Conservation (phyloP, 1,139 yeast genomes). For the Taphrina flavorubra region DNA sequence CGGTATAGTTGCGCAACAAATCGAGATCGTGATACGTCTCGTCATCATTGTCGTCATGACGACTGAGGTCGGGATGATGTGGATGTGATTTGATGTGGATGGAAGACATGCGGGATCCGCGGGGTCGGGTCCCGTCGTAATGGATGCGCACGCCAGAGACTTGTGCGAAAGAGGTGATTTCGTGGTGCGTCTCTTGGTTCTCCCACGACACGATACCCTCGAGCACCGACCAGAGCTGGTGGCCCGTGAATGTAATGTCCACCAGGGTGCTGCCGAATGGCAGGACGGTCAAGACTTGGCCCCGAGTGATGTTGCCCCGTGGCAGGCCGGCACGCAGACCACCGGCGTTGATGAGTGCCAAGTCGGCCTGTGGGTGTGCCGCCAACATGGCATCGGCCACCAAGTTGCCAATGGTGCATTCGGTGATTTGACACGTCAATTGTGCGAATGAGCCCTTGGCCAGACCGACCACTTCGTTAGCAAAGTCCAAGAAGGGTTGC, state of each 20-base stretch:
- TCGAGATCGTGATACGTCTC: constrained; percentile 2
- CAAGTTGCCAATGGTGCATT: constrained; percentile 36
- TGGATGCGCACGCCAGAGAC: constrained; percentile 30
- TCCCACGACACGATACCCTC: constrained; percentile 38
- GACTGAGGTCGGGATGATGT: no score
- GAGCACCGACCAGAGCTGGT: constrained; percentile 25
- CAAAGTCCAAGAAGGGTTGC: constrained; percentile 31
- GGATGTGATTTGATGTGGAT: constrained; percentile 1
- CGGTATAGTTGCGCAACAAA: constrained; percentile 10
- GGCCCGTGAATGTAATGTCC: constrained; percentile 31
- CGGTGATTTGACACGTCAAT: constrained; percentile 35
- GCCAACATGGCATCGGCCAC: constrained; percentile 39
- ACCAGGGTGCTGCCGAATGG: constrained; percentile 38
- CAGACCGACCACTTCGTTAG: constrained; percentile 33
- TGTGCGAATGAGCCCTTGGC: constrained; percentile 31
- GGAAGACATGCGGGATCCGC: constrained; percentile 25
- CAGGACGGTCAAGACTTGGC: constrained; percentile 34
- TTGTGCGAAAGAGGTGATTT: constrained; percentile 34
- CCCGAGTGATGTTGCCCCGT: constrained; percentile 36
- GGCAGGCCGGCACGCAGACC: constrained; percentile 34
- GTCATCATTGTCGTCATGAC: neutral
- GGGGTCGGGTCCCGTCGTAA: constrained; percentile 15
- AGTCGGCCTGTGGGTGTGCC: constrained; percentile 29
- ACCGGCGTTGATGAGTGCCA: constrained; percentile 36
- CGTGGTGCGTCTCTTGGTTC: constrained; percentile 38